These are phyloP conservation scores for Scedosporium apiospermum DNA, from an alignment of 2,329 filamentous ascomycete genomes.

Conservation along the genomic window DNA sequence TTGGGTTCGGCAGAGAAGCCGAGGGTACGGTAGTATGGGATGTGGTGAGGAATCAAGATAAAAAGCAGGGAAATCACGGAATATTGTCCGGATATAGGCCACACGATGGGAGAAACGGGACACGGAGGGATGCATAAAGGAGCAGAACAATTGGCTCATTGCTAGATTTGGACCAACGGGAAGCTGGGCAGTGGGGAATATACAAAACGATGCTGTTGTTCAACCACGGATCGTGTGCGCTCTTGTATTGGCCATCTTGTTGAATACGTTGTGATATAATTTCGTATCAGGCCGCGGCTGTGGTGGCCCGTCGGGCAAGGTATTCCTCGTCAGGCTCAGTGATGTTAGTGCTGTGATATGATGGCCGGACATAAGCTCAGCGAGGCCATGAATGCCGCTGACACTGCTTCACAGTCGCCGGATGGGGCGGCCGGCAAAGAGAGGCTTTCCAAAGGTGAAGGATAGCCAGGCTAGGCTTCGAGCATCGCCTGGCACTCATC, in stretches of 20 bases:
- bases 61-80: conserved; percentile 2
- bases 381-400: not conserved
- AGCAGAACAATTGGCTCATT: not conserved
- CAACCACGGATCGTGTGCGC: not conserved
- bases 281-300: not conserved
- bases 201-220: not conserved
- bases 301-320: not conserved
- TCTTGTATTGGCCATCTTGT: not conserved
- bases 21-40: not conserved
- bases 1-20: not conserved
- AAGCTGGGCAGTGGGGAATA: not conserved
- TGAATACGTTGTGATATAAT: not conserved
- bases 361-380: not conserved
- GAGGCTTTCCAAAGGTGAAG: not conserved
- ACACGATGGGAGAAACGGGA: not conserved
- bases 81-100: not conserved
- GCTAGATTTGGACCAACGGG: not conserved
- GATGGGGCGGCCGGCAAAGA: not conserved
- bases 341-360: not conserved
- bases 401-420: not conserved
- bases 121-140: not conserved
- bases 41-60: not conserved
- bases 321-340: not conserved
- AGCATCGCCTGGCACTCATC: too few species aligned
- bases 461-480: too few species aligned